Base-by-base conservation (phyloP, 2,329 filamentous ascomycete species). In the Didymella sp. region DNA sequence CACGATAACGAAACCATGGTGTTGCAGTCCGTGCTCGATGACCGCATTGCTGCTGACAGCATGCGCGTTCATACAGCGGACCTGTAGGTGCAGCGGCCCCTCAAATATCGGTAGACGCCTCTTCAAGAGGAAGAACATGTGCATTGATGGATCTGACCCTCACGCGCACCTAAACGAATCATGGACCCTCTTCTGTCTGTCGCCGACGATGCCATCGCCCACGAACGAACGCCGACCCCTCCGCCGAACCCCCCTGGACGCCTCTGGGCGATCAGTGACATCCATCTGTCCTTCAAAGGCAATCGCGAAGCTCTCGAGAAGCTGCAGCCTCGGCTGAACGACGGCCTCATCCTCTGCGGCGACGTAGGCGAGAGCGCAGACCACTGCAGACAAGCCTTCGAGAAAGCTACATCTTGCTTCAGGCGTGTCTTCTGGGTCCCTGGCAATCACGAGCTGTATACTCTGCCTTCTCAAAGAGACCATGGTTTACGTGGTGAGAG, bases 381-480 rank as follows among this genome's bases (percentile, higher is more conserved):
- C 30, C 74, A 77, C 41, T 70, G 74, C 43, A 69, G 63, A 28
- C 56, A 69, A 2, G 74, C 73, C n/a, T 77, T 77, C 38, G 63
- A 63, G 13, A 73, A 73, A 48, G 78, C 78, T 4, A 80, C 73
- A 27, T 66, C 71, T 27, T 74, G 76, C 52, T 81, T 80, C 69
- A 68, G 75, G 33, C 68, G 75, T 30, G 82, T 85, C 24, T 85
- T 79, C 64, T 86, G 84, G 84, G 80, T 80, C 7, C 83, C 83
- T 0, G 84, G 84, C 5, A 85, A 85, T 66, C 83, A 86, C 62
- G 83, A 85, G 73, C 77, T 86, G 9, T 86, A 85, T 69, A 83
- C 81, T 1, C 67, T 84, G 50, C 76, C 78, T 1, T 68, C 74
- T 4, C 66, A 77, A 22, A 72, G 76, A 42, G 73, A 76, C 31